Evolutionary conservation across 768 basidiomycete genomes (phyloP), one percentile per base, ranked within the genome.

Genomic region (Dacryopinax primogenitus): DNA sequence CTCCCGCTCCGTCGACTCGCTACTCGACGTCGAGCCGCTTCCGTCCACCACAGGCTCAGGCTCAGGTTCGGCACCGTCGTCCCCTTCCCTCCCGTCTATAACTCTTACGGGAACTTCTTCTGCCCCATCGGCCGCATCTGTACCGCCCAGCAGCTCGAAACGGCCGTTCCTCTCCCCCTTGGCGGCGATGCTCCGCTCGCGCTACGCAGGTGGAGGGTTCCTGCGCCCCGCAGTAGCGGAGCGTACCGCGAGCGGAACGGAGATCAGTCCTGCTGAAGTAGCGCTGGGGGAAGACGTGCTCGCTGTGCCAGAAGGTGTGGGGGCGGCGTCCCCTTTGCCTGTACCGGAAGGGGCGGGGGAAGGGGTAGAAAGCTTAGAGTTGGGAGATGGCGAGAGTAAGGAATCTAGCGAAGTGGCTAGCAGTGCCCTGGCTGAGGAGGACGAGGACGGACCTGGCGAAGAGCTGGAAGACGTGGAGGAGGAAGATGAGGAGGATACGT

Each of bases 71-170:
- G 39, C 75, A 37, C 70, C 74, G 15, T 71, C 67, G 35, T 84
- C 84, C 76, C 80, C 85, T 69, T 83, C 79, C 68, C 80, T 87
- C 68, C 80, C 82, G 61, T 83, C 86, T 34, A 41, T 51, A 33
- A 41, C 30, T 15, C 33, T n/a, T 26, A 62, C 58, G 3, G 33
- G 26, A 28, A 34, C 32, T 12, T 13, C 33, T 4, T 33, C 28
- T 11, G 33, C 64, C 18, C 12, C 63, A 21, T 26, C 36, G 7
- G 33, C 26, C 15, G 18, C 39, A 28, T 18, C 32, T 30, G 51
- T 13, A 13, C 26, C 51, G 18, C 51, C 36, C 21, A 6, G 33
- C 15, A 65, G 33, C 4, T 35, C 51, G 15, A 65, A 65, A 33
- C 33, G 41, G 16, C 35, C 65, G 23, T 65, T 62, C 28, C 62